phyloP scores from a whole-genome alignment of 2,329 filamentous ascomycete genomes.

The Colletotrichum destructivum region DNA sequence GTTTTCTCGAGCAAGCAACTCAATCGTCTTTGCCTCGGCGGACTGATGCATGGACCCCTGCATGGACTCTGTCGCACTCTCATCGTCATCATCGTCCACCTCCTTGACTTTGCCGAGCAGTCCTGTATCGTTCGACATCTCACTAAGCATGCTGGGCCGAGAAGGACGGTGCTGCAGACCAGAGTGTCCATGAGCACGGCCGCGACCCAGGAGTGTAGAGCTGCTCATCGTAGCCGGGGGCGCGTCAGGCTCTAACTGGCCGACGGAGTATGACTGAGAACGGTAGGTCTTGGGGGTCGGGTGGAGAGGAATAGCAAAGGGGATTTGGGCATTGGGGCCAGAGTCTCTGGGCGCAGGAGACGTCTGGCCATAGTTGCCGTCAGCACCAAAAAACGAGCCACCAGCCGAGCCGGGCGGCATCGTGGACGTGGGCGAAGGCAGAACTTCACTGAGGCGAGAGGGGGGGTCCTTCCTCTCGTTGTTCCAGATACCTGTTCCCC shows the following conservation, averaged over 20 bases:
- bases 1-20: slow-evolving; percentile 74
- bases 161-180: slow-evolving; percentile 87
- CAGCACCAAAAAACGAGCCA: slow-evolving; percentile 65
- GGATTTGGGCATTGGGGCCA: slow-evolving; percentile 76
- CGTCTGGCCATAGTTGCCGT: slow-evolving; percentile 62
- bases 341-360: slow-evolving; percentile 68
- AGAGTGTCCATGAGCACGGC: slow-evolving; percentile 69
- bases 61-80: slow-evolving; percentile 68
- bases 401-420: slow-evolving; percentile 61
- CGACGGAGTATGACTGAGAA: slow-evolving; percentile 97
- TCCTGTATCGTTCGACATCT: slow-evolving; percentile 76
- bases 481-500: slow-evolving; percentile 90
- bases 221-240: slow-evolving; percentile 59
- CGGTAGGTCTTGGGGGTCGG: slow-evolving; percentile 94
- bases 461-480: slow-evolving; percentile 83
- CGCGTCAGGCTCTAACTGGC: slow-evolving; percentile 83
- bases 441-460: slow-evolving; percentile 79
- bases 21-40: slow-evolving; percentile 74
- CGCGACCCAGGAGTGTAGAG: slow-evolving; percentile 66
- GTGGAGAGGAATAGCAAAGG: slow-evolving; percentile 89
- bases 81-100: slow-evolving; percentile 77
- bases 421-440: slow-evolving; percentile 81
- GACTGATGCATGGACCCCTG: slow-evolving; percentile 69
- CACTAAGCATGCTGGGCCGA: slow-evolving; percentile 81
- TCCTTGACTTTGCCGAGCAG: slow-evolving; percentile 80